A percentile compares a stretch with the other conserved stretches of the same genome.
Conservation (phyloP, 1,284 basidiomycete genomes). For the Phellopilus nigrolimitatus region DNA sequence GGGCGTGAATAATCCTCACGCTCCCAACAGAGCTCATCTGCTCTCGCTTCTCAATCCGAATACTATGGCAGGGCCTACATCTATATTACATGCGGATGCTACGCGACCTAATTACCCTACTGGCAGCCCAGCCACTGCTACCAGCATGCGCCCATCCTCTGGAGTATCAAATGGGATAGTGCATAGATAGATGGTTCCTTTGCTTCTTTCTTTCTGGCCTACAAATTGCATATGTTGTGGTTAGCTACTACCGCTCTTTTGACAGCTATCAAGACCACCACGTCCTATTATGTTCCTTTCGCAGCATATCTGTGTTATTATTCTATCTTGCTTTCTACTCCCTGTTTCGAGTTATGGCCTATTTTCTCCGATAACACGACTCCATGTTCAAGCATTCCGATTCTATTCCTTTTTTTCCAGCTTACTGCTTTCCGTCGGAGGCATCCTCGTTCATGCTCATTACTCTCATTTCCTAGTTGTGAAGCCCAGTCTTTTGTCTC, state of each 20-base stretch:
- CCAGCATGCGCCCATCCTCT: conserved; percentile 7
- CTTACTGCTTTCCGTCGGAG: background rate
- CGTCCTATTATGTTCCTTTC: conserved; percentile 5
- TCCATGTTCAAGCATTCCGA: background rate
- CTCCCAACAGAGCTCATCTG: conserved; percentile 29
- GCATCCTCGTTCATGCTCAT: background rate
- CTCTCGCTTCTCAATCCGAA: conserved; percentile 34
- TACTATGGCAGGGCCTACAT: conserved; percentile 16
- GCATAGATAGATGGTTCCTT: conserved; percentile 10
- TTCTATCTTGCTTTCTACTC: conserved; percentile 6
- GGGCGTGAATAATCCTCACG: conserved; percentile 21
- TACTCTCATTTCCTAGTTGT: conserved; percentile 17
- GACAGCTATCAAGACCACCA: background rate
- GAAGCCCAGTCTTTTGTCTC: conserved; percentile 4
- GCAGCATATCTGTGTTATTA: conserved; percentile 9
- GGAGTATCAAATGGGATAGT: conserved; percentile 4
- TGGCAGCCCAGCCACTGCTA: conserved; percentile 6
- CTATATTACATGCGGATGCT: conserved; percentile 15
- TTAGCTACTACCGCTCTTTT: conserved; percentile 1
- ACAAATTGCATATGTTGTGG: conserved; percentile 1
- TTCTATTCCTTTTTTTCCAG: background rate
- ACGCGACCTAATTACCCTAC: conserved; percentile 12
- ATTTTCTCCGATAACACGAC: background rate
- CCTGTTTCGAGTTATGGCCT: background rate
- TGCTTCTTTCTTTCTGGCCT: conserved; percentile 4